These are phyloP conservation scores for Aegilops sharonensis DNA, from an alignment of 176 grass and related monocot species.

Conservation along the genomic window DNA sequence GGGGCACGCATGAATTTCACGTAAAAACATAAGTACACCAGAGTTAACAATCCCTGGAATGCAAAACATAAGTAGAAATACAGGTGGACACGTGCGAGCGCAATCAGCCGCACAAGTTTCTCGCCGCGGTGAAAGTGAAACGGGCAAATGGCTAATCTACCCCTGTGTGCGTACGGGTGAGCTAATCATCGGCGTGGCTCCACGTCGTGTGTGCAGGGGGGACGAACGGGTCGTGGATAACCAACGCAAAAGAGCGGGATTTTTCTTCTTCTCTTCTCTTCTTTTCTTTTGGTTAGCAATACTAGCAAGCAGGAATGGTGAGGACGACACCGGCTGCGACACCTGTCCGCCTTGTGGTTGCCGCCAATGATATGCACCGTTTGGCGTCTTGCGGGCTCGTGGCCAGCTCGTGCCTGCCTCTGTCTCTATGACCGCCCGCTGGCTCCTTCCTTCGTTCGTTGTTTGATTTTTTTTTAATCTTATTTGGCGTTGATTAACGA, in stretches of 20 bases:
- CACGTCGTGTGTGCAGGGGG: constrained; percentile 32
- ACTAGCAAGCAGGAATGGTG: not conserved
- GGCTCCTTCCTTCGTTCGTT: not conserved
- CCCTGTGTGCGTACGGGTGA: not conserved
- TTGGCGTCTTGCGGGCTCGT: not conserved
- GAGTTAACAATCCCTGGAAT: not conserved
- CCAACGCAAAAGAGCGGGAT: not conserved
- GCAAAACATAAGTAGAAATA: not conserved
- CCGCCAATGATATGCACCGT: not conserved
- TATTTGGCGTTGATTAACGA: not conserved
- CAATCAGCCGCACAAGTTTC: not conserved
- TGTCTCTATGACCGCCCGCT: not conserved
- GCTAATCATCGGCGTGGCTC: constrained; percentile 31
- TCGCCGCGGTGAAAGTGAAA: not conserved
- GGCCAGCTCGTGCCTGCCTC: not conserved
- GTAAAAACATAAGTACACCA: not conserved
- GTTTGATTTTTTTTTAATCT: not conserved
- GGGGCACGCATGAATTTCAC: no score
- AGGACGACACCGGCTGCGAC: not conserved
- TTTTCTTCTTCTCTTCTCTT: not conserved
- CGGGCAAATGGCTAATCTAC: not conserved
- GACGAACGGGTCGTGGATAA: constrained; percentile 26
- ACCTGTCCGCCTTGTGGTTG: not conserved
- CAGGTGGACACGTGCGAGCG: not conserved
- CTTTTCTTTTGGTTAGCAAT: not conserved